Evolutionary conservation across 129 eudicot genomes (phyloP), one percentile per base, ranked within the genome.

Genomic region (Logfia minima): DNA sequence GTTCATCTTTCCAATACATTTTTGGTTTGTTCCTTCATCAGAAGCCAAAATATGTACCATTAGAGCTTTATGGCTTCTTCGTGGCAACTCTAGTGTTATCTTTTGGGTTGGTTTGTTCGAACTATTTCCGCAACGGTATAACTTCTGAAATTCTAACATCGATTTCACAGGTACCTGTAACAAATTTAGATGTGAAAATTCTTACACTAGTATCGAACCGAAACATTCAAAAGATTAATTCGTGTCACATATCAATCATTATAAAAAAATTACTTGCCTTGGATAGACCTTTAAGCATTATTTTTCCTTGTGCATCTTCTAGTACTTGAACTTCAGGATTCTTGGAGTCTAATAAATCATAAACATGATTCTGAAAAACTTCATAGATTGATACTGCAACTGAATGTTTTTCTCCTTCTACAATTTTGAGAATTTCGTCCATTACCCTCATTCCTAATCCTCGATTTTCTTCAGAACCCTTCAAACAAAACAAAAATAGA

Each of bases 311-410:
- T 51, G 83, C 89, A 77, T 81, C 90, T 74, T 91, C 99, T 24
- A 91, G 82, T 9, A 94, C 87, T 66, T 87, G 92, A 83, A 94
- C 89, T 69, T 86, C 86, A 1, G 90, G 70, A 72, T 80, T 83
- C 37, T 80, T 86, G 23, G 92, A 48, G 77, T 89, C 90, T 72
- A 94, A 78, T 32, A 83, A 45, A 83, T 94, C 97, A 74, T 86
- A 78, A 6, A 86, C 93, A 77, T 83, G 92, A 55, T 94, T 95
- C 41, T 87, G 90, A 28, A 59, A 77, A 37, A 89, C 87, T 84
- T 94, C 99, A 77, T 83, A 94, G 10, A 94, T 26, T 26, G 99
- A 94, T 17, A 94, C 66, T 21, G 83, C 75, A 70, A 91, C 86
- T 6, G 71, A 64, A 48, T 85, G 83, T 21, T 75, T 86, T 26